These are phyloP conservation scores for Diddensiella transvaalensis DNA, from an alignment of 805 yeast species.

Conservation along the genomic window DNA sequence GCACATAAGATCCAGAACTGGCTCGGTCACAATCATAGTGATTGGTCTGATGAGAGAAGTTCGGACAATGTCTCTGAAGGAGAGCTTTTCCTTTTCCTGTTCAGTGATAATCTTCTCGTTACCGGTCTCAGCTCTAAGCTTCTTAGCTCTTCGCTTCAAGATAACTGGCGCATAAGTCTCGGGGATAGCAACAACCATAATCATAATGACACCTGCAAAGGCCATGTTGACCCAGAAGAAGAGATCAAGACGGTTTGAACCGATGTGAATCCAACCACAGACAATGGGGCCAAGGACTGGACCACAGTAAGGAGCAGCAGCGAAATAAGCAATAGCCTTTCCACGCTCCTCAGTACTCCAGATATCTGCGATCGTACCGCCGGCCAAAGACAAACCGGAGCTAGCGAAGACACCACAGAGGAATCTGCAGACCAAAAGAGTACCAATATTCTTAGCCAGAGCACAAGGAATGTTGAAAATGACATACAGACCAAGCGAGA, in stretches of 20 bases:
- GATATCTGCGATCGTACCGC: constrained; percentile 88
- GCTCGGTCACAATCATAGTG: constrained; percentile 71
- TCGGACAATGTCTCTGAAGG: constrained; percentile 61
- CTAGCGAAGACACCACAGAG: constrained; percentile 83
- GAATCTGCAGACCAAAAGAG: constrained; percentile 77
- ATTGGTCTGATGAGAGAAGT: constrained; percentile 74
- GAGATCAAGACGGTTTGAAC: constrained; percentile 58
- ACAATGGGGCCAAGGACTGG: constrained; percentile 88
- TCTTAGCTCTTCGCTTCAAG: constrained; percentile 64
- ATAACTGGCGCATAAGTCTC: constrained; percentile 92
- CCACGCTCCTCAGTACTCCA: constrained; percentile 81
- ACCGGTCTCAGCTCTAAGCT: constrained; percentile 74
- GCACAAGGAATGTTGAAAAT: constrained; percentile 88
- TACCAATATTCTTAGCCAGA: constrained; percentile 74
- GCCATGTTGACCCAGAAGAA: constrained; percentile 92
- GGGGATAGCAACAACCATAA: constrained; percentile 63
- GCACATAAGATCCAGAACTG: constrained; percentile 80
- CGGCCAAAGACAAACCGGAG: constrained; percentile 80
- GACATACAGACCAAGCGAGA: constrained; percentile 69
- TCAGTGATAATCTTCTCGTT: constrained; percentile 88
- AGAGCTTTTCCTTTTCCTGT: constrained; percentile 83
- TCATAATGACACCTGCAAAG: constrained; percentile 82
- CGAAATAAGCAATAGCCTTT: constrained; percentile 84
- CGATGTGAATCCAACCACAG: constrained; percentile 77
- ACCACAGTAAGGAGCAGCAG: constrained; percentile 90